phyloP scores from a whole-genome alignment of 257 asterid species.

The Ehretia macrophylla region DNA sequence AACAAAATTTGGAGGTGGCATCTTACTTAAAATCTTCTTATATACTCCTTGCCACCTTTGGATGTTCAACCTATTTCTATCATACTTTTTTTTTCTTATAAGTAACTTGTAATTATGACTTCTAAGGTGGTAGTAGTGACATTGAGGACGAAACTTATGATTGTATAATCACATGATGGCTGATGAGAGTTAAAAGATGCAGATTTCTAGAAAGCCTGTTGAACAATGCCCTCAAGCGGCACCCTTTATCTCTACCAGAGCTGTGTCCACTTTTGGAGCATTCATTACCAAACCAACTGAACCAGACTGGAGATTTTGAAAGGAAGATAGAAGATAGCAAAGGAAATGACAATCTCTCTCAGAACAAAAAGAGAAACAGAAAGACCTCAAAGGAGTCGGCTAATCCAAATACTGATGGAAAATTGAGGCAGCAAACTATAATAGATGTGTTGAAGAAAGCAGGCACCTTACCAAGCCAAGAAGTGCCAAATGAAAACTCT shows the following conservation, averaged over 20 bases:
- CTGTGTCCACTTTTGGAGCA: conserved; percentile 52
- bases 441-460: conserved; percentile 57
- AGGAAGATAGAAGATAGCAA: conserved; percentile 45
- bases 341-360: conserved; percentile 35
- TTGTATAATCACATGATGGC: neutral
- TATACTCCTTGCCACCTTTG: too few relatives aligned
- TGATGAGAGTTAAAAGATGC: conserved; percentile 24
- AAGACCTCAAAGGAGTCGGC: conserved; percentile 42
- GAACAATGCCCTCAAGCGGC: conserved; percentile 54
- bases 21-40: too few relatives aligned
- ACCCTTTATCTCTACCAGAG: conserved; percentile 57
- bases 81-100: too few relatives aligned
- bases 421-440: conserved; percentile 65
- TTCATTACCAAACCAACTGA: conserved; percentile 31
- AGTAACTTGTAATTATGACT: too few relatives aligned
- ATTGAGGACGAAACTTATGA: too few relatives aligned
- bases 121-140: too few relatives aligned
- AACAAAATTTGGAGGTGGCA: too few relatives aligned
- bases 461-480: conserved; percentile 55
- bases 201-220: conserved; percentile 69
- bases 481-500: conserved; percentile 30
- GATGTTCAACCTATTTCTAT: too few relatives aligned
- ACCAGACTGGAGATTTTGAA: conserved; percentile 41
- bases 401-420: conserved; percentile 38
- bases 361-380: conserved; percentile 37